phyloP scores from a whole-genome alignment of 129 eudicot species.

The Saussurea involucrata region DNA sequence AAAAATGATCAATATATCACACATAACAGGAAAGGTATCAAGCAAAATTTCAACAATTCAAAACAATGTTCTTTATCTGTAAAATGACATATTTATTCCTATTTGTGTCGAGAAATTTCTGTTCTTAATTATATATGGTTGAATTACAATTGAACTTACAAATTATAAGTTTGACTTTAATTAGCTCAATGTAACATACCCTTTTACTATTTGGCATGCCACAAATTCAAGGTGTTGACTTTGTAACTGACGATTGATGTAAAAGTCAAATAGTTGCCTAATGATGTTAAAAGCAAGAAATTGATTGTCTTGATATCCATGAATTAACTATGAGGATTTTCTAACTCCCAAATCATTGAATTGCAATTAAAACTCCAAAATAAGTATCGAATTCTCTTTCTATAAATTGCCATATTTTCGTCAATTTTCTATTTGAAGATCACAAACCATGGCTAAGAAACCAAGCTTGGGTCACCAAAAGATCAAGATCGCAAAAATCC shows the following conservation, averaged over 20 bases:
- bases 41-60: background rate
- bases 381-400: background rate
- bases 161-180: conserved; percentile 17
- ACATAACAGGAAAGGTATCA: conserved; percentile 2
- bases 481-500: conserved; percentile 45
- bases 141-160: background rate
- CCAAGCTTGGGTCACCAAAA: conserved; percentile 60
- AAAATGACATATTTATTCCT: background rate
- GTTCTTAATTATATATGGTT: no score
- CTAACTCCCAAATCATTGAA: conserved; percentile 32
- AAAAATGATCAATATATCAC: background rate
- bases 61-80: background rate
- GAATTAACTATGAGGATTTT: conserved; percentile 20
- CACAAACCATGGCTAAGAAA: conserved; percentile 43
- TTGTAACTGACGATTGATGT: conserved; percentile 3
- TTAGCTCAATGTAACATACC: background rate
- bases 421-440: background rate
- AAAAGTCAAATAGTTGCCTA: conserved; percentile 14
- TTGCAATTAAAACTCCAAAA: background rate
- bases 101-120: background rate
- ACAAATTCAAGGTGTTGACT: conserved; percentile 7
- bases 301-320: conserved; percentile 6
- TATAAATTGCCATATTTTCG: conserved; percentile 20
- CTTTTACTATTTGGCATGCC: conserved; percentile 6
- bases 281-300: conserved; percentile 5